Base-by-base conservation (phyloP, 2,329 filamentous ascomycete genomes). In the Tolypocladium paradoxum region DNA sequence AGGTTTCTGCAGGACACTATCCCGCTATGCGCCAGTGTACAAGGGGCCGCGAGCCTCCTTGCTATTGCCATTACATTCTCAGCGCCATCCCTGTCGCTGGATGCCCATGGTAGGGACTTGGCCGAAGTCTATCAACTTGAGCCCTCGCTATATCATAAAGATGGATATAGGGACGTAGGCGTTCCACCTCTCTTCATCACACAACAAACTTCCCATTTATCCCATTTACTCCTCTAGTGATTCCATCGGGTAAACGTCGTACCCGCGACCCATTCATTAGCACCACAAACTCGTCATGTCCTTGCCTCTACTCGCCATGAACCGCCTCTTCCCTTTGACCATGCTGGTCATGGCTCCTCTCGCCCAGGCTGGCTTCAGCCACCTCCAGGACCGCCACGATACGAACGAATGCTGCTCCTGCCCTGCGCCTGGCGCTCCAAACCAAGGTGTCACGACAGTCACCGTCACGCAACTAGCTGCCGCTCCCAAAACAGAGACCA, bases 371-470 rank as follows among this genome's bases (percentile, higher is more conserved):
- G 60, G 57, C 18, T 57, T 63, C 35, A 56, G 57, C 33, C 56
- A 58, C 34, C 49, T 62, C 20, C 53, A 57, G 9, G 38, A 57
- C 27, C 60, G 59, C 48, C 55, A 54, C 16, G 52, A 57, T 18
- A 52, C 50, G n/a, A 53, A 61, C 5, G 60, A 63, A 48, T 68
- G 64, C 49, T 67, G 65, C 43, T 62, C 67, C 35, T 70, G 68
- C 27, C 53, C 61, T 6, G 49, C 53, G 11, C 43, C 61, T 20
- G 56, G 56, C 24, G 55, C 52, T 14, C 31, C 56, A 24, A 52
- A 48, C 9, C 52, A 55, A n/a, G 58, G 48, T 14, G 35, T 45
- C 9, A 53, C 54, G 9, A 64, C 62, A 12, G 57, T 68, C 36
- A 67, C 63, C 22, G 56, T 67, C 33, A 65, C 62, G 40, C 53